phyloP scores from a whole-genome alignment of 768 basidiomycete species.

The Chiua virens region DNA sequence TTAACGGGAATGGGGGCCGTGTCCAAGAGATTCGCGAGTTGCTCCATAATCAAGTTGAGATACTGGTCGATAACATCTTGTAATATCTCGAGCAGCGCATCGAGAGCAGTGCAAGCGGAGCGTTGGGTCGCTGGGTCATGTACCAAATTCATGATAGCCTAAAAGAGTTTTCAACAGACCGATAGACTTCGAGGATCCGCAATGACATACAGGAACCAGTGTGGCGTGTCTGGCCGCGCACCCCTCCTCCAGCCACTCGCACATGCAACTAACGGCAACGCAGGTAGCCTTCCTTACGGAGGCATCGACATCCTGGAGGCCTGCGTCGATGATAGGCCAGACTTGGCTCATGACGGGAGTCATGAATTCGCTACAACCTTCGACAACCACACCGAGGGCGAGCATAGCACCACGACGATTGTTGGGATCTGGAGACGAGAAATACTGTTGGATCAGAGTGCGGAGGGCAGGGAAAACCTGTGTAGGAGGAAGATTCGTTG shows the following conservation, averaged over 20 bases:
- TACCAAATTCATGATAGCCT: constrained; percentile 91
- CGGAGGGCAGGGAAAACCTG: constrained; percentile 96
- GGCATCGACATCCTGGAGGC: constrained; percentile 80
- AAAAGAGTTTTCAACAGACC: constrained; percentile 1
- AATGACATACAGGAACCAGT: constrained; percentile 74
- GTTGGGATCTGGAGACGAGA: constrained; percentile 73
- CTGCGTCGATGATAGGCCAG: constrained; percentile 92
- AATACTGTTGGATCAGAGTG: constrained; percentile 78
- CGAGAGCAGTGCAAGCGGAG: constrained; percentile 94
- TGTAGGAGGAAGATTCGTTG: constrained; percentile 87
- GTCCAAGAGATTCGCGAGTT: constrained; percentile 82
- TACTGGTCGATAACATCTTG: constrained; percentile 90
- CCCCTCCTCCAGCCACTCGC: constrained; percentile 96
- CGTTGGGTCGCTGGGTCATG: constrained; percentile 85
- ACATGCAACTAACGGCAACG: constrained; percentile 91
- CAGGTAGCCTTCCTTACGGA: constrained; percentile 95
- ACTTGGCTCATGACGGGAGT: constrained; percentile 87
- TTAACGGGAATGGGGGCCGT: constrained; percentile 86
- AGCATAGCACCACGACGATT: constrained; percentile 92
- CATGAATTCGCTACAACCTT: constrained; percentile 98
- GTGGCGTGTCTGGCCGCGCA: constrained; percentile 78
- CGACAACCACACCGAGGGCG: constrained; percentile 92
- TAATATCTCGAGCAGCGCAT: constrained; percentile 93
- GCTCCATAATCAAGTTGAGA: constrained; percentile 92
- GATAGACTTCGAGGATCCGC: background rate